Percentiles rank a stretch among this genome's conserved stretches.
phyloP scores from a whole-genome alignment of 306 rosid genomes.

The Carpinus fangiana region DNA sequence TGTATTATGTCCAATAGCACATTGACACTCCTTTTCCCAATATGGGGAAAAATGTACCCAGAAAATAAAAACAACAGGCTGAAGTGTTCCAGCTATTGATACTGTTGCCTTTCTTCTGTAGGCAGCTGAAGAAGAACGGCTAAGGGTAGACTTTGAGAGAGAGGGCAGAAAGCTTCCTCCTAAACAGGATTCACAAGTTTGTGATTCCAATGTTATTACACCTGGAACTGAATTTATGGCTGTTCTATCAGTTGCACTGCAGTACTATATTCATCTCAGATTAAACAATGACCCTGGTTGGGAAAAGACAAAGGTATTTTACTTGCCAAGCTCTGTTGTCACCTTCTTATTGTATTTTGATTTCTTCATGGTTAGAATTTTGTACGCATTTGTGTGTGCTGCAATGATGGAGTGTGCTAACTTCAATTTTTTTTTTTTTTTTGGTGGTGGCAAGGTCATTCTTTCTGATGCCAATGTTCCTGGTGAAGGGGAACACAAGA shows the following conservation, averaged over 20 bases:
- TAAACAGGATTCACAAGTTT: conserved; percentile 60
- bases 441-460: conserved; percentile 60
- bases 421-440: not conserved
- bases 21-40: not conserved
- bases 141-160: conserved; percentile 86
- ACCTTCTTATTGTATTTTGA: conserved; percentile 15
- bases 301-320: conserved; percentile 76
- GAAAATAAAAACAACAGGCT: not conserved
- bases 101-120: conserved; percentile 26
- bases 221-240: conserved; percentile 98
- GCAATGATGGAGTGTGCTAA: conserved; percentile 14
- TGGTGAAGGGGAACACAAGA: conserved; percentile 98
- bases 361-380: not conserved
- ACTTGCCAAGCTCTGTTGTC: conserved; percentile 10
- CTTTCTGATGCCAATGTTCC: conserved; percentile 99
- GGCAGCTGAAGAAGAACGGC: conserved; percentile 89
- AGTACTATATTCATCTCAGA: conserved; percentile 94
- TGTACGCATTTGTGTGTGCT: not conserved
- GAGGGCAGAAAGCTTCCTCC: conserved; percentile 99
- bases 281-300: conserved; percentile 97
- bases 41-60: not conserved
- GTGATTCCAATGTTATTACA: conserved; percentile 93
- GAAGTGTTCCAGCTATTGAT: not conserved
- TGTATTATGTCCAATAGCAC: not conserved
- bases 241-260: conserved; percentile 86